Percentiles rank a stretch among this genome's conserved stretches.
These are phyloP conservation scores for Rosa chinensis DNA, from an alignment of 306 rosid species.

Conservation along the genomic window DNA sequence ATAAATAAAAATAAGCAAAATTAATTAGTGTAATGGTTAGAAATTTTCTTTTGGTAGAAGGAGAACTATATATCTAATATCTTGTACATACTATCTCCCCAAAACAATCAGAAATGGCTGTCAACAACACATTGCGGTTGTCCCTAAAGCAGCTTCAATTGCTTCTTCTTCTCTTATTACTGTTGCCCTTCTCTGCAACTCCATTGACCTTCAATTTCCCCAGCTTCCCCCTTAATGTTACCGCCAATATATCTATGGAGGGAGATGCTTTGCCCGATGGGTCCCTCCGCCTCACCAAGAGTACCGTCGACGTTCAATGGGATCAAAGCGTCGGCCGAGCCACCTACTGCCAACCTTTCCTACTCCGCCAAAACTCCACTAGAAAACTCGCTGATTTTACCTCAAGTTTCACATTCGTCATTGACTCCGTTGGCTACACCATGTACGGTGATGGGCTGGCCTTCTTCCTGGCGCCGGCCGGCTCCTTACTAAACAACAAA, in stretches of 20 bases:
- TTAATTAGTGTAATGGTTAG: no score
- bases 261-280: neutral
- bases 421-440: neutral
- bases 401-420: neutral
- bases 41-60: no score
- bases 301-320: neutral
- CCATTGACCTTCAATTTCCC: neutral
- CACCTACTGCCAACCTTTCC: neutral
- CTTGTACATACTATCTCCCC: no score
- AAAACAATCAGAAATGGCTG: neutral
- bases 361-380: neutral
- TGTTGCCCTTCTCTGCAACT: neutral
- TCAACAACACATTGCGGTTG: neutral
- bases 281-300: neutral
- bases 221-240: neutral
- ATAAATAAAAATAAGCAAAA: no score
- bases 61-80: no score
- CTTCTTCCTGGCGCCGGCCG: slow-evolving; percentile 4
- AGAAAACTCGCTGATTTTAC: neutral
- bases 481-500: neutral
- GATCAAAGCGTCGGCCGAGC: neutral
- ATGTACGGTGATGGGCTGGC: neutral
- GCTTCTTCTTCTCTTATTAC: neutral
- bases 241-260: neutral
- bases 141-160: neutral